Conservation (phyloP, 768 basidiomycete genomes). For the Mycena pura region DNA sequence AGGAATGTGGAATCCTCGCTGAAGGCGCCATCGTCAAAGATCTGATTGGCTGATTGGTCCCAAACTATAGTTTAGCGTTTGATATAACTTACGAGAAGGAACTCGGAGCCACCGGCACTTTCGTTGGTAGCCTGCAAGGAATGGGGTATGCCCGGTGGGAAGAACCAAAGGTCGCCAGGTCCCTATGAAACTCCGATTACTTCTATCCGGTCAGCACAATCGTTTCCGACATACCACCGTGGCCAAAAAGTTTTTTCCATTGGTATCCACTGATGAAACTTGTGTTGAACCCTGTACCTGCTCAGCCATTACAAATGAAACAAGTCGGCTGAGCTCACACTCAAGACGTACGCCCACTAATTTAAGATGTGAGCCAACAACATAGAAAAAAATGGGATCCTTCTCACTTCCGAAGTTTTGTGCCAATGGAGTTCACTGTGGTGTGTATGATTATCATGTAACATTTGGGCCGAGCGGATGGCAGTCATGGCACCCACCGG, state of each 20-base stretch:
- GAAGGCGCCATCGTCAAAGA: slow-evolving; percentile 59
- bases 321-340: slow-evolving; percentile 1
- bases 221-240: slow-evolving; percentile 47
- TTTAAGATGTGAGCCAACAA: slow-evolving; percentile 12
- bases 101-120: slow-evolving; percentile 55
- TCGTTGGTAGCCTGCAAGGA: slow-evolving; percentile 58
- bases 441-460: background rate
- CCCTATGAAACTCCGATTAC: slow-evolving; percentile 33
- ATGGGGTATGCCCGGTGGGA: slow-evolving; percentile 63
- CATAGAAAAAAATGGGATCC: background rate
- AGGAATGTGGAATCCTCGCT: slow-evolving; percentile 62
- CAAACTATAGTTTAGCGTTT: too few species aligned
- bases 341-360: slow-evolving; percentile 60
- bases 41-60: slow-evolving; percentile 33
- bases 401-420: slow-evolving; percentile 49
- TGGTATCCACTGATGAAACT: slow-evolving; percentile 53
- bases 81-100: slow-evolving; percentile 47
- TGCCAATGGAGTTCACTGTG: slow-evolving; percentile 63
- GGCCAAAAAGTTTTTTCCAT: slow-evolving; percentile 56
- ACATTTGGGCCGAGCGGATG: background rate
- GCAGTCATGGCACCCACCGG: slow-evolving; percentile 38
- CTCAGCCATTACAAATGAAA: background rate
- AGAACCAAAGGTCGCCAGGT: slow-evolving; percentile 62
- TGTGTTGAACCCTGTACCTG: slow-evolving; percentile 50
- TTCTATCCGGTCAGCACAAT: background rate